Evolutionary conservation across 2,329 filamentous ascomycete genomes (phyloP).

Genomic region (Penicillium rolfsii): DNA sequence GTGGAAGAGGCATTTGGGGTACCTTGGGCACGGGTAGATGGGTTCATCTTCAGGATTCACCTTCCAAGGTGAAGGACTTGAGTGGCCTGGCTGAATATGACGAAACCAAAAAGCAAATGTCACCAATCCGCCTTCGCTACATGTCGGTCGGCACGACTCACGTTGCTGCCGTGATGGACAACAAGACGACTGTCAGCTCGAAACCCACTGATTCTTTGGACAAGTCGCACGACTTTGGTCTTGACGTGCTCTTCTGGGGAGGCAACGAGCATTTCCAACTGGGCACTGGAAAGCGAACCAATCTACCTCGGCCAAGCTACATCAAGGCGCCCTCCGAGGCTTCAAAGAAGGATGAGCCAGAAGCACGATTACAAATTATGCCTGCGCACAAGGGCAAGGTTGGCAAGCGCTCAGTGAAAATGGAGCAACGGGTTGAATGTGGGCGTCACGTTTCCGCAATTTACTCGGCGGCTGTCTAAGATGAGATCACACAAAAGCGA

Average conservation of each 20-base stretch:
- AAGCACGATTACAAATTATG: slow-evolving; percentile 78
- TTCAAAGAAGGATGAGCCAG: slow-evolving; percentile 64
- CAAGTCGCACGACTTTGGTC: slow-evolving; percentile 80
- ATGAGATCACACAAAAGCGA: slow-evolving; percentile 4
- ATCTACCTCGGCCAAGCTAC: slow-evolving; percentile 73
- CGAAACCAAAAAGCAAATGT: slow-evolving; percentile 66
- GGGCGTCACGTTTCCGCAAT: slow-evolving; percentile 80
- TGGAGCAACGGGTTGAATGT: slow-evolving; percentile 89
- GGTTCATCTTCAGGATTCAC: slow-evolving; percentile 80
- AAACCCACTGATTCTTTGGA: slow-evolving; percentile 58
- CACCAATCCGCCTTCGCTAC: slow-evolving; percentile 76
- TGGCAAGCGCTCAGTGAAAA: slow-evolving; percentile 69
- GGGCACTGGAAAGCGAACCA: slow-evolving; percentile 86
- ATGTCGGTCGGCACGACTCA: slow-evolving; percentile 81
- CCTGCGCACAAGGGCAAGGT: slow-evolving; percentile 72
- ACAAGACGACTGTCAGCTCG: slow-evolving; percentile 70
- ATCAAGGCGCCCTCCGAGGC: slow-evolving; percentile 72
- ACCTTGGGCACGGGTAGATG: slow-evolving; percentile 82
- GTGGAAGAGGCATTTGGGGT: slow-evolving; percentile 83
- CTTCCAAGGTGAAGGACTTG: slow-evolving; percentile 78
- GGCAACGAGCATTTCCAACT: slow-evolving; percentile 94
- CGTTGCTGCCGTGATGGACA: slow-evolving; percentile 79
- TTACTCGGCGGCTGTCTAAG: slow-evolving; percentile 69
- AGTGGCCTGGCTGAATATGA: slow-evolving; percentile 87
- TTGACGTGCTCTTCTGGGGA: slow-evolving; percentile 90